Evolutionary conservation across 1,284 basidiomycete species (phyloP).

Genomic region (Tylopilus orsonianus): DNA sequence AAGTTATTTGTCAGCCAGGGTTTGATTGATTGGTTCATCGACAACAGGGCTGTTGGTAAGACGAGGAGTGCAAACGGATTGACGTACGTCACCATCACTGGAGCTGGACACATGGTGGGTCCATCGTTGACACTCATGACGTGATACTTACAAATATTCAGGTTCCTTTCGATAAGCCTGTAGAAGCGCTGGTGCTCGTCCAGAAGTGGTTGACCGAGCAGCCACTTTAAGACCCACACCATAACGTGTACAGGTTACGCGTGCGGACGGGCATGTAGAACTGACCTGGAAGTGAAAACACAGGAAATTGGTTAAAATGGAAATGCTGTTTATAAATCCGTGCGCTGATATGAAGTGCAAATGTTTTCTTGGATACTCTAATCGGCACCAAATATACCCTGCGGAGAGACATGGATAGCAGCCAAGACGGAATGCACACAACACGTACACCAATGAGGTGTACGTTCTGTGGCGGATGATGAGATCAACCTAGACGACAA

Average conservation of each 20-base stretch:
- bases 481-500: neutral
- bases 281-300: no score
- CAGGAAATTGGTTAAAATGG: neutral
- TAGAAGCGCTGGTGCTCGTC: conserved; percentile 49
- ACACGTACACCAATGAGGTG: neutral
- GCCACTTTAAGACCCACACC: conserved; percentile 21
- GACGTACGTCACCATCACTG: conserved; percentile 59
- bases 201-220: conserved; percentile 47
- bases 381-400: neutral
- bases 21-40: conserved; percentile 53
- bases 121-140: neutral
- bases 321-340: neutral
- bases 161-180: conserved; percentile 60
- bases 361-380: neutral
- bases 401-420: neutral
- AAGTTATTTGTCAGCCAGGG: conserved; percentile 44
- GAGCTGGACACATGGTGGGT: conserved; percentile 64
- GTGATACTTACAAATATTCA: conserved; percentile 20
- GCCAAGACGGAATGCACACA: neutral
- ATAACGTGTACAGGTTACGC: neutral
- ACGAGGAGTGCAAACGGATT: conserved; percentile 56
- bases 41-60: conserved; percentile 50
- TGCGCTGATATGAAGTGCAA: conserved; percentile 5
- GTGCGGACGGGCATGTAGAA: neutral
- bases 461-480: neutral